phyloP scores from a whole-genome alignment of 768 basidiomycete species.

The Glaciozyma antarctica region DNA sequence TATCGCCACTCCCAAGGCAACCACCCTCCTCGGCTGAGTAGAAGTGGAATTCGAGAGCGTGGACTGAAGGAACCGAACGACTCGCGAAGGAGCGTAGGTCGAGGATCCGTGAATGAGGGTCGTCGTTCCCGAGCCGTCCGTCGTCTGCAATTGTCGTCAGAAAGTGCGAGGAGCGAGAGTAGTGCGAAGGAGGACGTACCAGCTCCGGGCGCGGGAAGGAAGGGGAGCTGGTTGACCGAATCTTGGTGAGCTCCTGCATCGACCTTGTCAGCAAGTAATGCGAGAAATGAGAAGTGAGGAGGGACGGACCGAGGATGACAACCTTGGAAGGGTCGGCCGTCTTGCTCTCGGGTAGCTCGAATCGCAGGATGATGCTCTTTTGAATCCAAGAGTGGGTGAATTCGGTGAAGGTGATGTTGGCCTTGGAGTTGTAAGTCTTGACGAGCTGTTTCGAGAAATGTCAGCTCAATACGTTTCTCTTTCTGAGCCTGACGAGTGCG shows the following conservation, averaged over 20 bases:
- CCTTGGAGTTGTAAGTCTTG: slow-evolving; percentile 1
- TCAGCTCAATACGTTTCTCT: no score
- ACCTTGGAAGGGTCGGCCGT: slow-evolving; percentile 11
- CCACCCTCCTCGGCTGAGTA: slow-evolving; percentile 44
- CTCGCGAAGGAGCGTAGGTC: slow-evolving; percentile 35
- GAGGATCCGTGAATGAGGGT: slow-evolving; percentile 40
- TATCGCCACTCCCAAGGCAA: background rate
- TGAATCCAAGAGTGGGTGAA: slow-evolving; percentile 39
- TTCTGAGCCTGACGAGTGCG: no score
- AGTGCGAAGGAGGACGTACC: background rate
- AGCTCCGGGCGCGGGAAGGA: slow-evolving; percentile 41
- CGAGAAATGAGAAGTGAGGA: background rate
- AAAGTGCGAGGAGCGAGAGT: background rate
- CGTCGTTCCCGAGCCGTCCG: slow-evolving; percentile 41
- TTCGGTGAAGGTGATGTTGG: slow-evolving; percentile 30
- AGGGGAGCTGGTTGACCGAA: slow-evolving; percentile 42
- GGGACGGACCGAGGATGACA: slow-evolving; percentile 34
- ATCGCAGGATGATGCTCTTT: slow-evolving; percentile 39
- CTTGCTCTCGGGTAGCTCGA: slow-evolving; percentile 32
- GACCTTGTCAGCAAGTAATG: background rate
- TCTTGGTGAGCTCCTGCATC: slow-evolving; percentile 39
- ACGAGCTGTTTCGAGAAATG: background rate
- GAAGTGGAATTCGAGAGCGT: slow-evolving; percentile 42
- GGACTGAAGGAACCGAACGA: slow-evolving; percentile 37
- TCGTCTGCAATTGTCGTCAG: slow-evolving; percentile 37